Evolutionary conservation across 208 protist genomes (phyloP).

Genomic region (Strigomonas culicis): DNA sequence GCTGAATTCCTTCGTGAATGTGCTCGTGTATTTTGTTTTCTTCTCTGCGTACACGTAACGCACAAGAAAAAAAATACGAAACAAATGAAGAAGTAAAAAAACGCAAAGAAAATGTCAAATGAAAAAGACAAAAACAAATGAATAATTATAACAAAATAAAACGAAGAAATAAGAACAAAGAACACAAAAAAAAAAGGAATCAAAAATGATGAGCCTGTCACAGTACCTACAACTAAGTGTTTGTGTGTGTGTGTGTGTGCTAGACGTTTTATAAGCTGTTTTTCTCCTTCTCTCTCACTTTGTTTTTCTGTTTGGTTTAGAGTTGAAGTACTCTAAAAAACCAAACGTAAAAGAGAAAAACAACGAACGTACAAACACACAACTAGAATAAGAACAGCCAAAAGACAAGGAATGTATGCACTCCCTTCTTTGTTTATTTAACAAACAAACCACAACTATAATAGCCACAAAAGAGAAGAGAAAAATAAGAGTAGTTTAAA

Average conservation of each 20-base stretch:
- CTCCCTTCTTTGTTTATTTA: not conserved
- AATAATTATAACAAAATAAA: slow-evolving; percentile 12
- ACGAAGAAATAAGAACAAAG: not conserved
- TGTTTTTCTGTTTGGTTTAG: not conserved
- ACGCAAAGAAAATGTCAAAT: slow-evolving; percentile 11
- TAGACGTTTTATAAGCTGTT: not conserved
- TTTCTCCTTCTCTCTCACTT: slow-evolving; percentile 5
- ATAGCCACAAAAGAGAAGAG: slow-evolving; percentile 4
- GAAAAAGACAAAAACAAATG: slow-evolving; percentile 5
- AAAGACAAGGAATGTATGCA: slow-evolving; percentile 1
- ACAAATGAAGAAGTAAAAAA: not conserved
- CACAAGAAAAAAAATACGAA: not conserved
- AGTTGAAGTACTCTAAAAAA: not conserved
- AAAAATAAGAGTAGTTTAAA: not conserved
- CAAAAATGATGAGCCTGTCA: not conserved
- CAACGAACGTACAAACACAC: slow-evolving; percentile 17
- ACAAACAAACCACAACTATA: not conserved
- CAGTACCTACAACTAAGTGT: not conserved
- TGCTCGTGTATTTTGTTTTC: not conserved
- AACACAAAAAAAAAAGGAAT: not conserved
- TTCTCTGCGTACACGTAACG: not conserved
- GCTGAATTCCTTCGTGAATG: too few relatives aligned
- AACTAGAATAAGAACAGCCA: slow-evolving; percentile 8
- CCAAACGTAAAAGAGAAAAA: not conserved
- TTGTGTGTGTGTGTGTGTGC: not conserved